Evolutionary conservation across 768 basidiomycete genomes (phyloP).

Genomic region (Porphyrellus cyaneotinctus): DNA sequence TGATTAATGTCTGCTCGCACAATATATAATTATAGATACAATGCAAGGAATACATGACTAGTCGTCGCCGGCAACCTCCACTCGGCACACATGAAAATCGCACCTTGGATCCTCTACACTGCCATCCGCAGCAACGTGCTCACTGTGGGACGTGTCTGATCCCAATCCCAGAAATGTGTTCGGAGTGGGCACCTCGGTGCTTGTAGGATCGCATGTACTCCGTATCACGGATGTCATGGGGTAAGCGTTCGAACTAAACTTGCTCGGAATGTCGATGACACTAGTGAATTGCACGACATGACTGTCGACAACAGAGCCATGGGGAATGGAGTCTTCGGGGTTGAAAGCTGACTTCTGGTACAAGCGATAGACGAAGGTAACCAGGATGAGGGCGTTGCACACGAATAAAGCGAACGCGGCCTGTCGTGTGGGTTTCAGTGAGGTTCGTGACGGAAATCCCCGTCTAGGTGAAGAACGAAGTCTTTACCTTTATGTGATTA

Average conservation of each 20-base stretch:
- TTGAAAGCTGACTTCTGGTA: neutral
- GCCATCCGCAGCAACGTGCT: too few relatives aligned
- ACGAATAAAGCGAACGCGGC: conserved; percentile 20
- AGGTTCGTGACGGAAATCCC: neutral
- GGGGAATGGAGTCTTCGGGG: neutral
- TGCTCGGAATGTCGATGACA: conserved; percentile 17
- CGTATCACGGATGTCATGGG: neutral
- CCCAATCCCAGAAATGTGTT: neutral
- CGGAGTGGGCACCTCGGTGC: neutral
- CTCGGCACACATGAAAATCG: neutral
- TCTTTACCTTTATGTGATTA: conserved; percentile 23
- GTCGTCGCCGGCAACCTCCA: neutral
- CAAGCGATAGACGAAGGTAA: conserved; percentile 17
- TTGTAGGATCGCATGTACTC: neutral
- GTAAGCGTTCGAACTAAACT: neutral
- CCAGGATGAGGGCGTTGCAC: conserved; percentile 21
- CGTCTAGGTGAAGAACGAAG: neutral
- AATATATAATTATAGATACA: too few relatives aligned
- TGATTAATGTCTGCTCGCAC: too few relatives aligned
- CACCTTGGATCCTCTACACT: neutral
- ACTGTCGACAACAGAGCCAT: neutral
- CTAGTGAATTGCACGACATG: conserved; percentile 13
- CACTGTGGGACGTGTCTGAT: neutral
- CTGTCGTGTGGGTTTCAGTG: conserved; percentile 1
- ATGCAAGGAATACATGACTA: too few relatives aligned